Conservation (phyloP, 106 monocot species). For the Phalaenopsis aphrodite region DNA sequence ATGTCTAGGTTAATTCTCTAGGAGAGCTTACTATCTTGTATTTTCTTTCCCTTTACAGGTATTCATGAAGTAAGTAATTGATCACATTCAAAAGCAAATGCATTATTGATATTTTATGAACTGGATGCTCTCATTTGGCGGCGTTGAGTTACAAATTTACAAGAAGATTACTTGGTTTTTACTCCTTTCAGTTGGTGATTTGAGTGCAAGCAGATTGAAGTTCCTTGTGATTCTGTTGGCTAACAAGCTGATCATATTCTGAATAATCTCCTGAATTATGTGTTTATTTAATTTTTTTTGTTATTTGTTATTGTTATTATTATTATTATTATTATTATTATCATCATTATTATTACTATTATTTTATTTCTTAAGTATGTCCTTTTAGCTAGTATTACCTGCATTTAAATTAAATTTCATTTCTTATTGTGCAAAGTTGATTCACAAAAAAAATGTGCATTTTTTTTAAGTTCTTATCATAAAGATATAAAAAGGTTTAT, state of each 20-base stretch:
- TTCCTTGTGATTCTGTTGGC: background rate
- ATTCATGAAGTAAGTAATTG: conserved; percentile 36
- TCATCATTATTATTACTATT: background rate
- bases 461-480: background rate
- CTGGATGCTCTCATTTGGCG: background rate
- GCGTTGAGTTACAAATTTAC: background rate
- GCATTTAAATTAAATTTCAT: background rate
- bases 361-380: too few species aligned
- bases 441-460: background rate
- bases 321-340: too few species aligned
- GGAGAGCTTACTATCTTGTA: background rate
- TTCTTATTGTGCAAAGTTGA: background rate
- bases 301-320: background rate
- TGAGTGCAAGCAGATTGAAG: background rate
- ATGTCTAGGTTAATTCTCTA: background rate
- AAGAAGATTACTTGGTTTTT: background rate
- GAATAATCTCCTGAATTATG: background rate
- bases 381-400: background rate
- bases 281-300: background rate
- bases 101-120: background rate
- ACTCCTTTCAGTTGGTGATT: background rate
- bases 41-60: conserved; percentile 19
- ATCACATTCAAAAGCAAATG: background rate
- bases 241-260: background rate
- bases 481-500: background rate